Evolutionary conservation across 139 green algal species (phyloP), one percentile per base, ranked within the genome.

Genomic region (Astrephomene gubernaculifera): DNA sequence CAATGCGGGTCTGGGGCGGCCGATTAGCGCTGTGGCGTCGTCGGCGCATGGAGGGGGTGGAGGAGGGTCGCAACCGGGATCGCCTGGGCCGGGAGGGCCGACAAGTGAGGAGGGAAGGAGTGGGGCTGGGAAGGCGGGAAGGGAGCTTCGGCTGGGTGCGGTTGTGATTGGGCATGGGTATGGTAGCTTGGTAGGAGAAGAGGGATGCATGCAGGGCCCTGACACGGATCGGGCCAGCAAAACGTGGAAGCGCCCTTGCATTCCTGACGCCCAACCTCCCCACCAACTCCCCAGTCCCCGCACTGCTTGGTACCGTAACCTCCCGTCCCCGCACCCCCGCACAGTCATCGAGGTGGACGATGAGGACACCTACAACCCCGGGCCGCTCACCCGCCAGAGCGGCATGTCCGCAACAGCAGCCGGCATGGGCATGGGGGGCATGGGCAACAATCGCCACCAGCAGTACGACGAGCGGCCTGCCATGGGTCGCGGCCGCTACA

Each of bases 391-490:
- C 4, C 64, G 45, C 27, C 68, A 41, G 10, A 67, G 57, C 57
- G 45, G 63, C 44, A 35, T 35, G 10, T 45, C 75, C 38, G 67
- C n/a, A n/a, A n/a, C n/a, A n/a, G n/a, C n/a, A n/a, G n/a, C n/a
- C n/a, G n/a, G n/a, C n/a, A n/a, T n/a, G n/a, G n/a, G n/a, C 39
- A 12, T 57, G 49, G 49, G 49, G 12, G 49, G 49, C 12, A 57
- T 63, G 2, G 29, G 36, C 75, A 67, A 73, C 69, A 79, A 36
- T 21, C 61, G 39, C 17, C 87, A 92, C 72, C 81, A 93, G 69
- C 90, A 88, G 4, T 97, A 97, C 70, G 95, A 97, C 63, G 94
- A 97, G 19, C 89, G 95, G 14, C 94, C 92, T 6, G 94, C 93
- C 12, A 73, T 90, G 49, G 95, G 90, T 0, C 87, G 89, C 35